phyloP scores from a whole-genome alignment of 495 filamentous ascomycete species.

The Xylaria scruposa region DNA sequence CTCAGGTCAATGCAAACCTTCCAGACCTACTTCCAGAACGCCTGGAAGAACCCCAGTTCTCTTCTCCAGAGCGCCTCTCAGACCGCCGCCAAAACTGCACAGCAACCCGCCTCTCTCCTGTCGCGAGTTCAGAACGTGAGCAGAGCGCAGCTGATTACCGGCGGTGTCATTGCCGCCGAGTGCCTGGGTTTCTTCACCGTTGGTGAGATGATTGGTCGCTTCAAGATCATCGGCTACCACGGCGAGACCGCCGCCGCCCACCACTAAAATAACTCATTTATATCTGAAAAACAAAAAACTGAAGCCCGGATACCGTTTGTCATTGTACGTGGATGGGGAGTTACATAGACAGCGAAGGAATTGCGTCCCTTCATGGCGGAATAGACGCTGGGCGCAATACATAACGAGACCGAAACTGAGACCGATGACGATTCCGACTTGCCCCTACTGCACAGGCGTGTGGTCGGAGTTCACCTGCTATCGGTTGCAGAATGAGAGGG shows the following conservation, averaged over 20 bases:
- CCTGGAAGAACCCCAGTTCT: slow-evolving; percentile 70
- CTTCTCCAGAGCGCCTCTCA: slow-evolving; percentile 47
- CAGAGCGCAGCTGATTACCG: slow-evolving; percentile 68
- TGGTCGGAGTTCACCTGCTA: slow-evolving; percentile 11
- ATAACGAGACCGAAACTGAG: slow-evolving; percentile 14
- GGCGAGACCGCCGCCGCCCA: slow-evolving; percentile 69
- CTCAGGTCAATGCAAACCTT: slow-evolving; percentile 76
- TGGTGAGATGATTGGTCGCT: slow-evolving; percentile 92
- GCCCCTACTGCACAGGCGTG: slow-evolving; percentile 4
- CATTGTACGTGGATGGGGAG: slow-evolving; percentile 38
- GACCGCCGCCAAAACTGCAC: slow-evolving; percentile 39
- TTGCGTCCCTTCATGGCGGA: slow-evolving; percentile 15
- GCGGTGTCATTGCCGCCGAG: slow-evolving; percentile 82
- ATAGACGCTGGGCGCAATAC: slow-evolving; percentile 11
- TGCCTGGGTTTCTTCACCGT: slow-evolving; percentile 96
- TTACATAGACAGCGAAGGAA: slow-evolving; percentile 28
- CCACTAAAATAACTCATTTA: slow-evolving; percentile 51
- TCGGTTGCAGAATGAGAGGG: slow-evolving; percentile 20
- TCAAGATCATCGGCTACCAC: slow-evolving; percentile 93
- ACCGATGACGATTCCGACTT: slow-evolving; percentile 14
- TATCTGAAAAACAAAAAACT: slow-evolving; percentile 19
- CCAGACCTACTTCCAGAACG: slow-evolving; percentile 83
- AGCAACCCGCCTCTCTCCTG: slow-evolving; percentile 56
- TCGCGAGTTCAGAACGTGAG: slow-evolving; percentile 72
- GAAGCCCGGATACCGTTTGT: slow-evolving; percentile 27